Percentiles rank a stretch among this genome's conserved stretches.
phyloP scores from a whole-genome alignment of 345 rosid genomes.

The Schrenkiella parvula region DNA sequence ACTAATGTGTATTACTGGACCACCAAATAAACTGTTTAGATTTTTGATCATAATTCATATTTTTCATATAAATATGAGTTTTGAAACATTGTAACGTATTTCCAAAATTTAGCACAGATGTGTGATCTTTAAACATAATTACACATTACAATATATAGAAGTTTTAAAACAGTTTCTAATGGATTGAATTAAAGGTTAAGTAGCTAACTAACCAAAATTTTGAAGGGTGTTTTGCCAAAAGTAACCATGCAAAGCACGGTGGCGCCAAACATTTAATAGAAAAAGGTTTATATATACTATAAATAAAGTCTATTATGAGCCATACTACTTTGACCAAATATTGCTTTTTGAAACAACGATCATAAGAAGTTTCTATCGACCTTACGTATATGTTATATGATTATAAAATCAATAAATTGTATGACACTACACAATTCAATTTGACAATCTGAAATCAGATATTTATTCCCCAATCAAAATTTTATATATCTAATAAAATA shows the following conservation, averaged over 20 bases:
- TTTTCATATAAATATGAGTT: too few relatives aligned
- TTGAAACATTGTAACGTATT: too few relatives aligned
- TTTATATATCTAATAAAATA: neutral
- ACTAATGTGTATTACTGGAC: too few relatives aligned
- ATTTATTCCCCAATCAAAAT: neutral
- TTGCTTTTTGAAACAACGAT: neutral
- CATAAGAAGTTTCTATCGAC: conserved; percentile 10
- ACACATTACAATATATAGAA: too few relatives aligned
- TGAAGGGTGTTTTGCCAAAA: neutral
- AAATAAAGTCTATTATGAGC: neutral
- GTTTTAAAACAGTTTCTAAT: too few relatives aligned
- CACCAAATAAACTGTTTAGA: too few relatives aligned
- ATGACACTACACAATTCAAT: neutral
- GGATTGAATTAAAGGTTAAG: neutral
- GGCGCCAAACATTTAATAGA: neutral
- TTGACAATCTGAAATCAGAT: neutral
- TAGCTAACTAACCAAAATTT: neutral
- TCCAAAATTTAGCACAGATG: too few relatives aligned
- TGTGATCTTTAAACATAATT: too few relatives aligned
- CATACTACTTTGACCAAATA: neutral
- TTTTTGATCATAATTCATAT: too few relatives aligned
- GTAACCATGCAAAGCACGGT: neutral
- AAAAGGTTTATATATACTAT: neutral
- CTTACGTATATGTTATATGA: neutral
- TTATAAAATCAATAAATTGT: neutral